These are phyloP conservation scores for Wickerhamiella infanticola DNA, from an alignment of 1,139 yeast genomes.

Conservation along the genomic window DNA sequence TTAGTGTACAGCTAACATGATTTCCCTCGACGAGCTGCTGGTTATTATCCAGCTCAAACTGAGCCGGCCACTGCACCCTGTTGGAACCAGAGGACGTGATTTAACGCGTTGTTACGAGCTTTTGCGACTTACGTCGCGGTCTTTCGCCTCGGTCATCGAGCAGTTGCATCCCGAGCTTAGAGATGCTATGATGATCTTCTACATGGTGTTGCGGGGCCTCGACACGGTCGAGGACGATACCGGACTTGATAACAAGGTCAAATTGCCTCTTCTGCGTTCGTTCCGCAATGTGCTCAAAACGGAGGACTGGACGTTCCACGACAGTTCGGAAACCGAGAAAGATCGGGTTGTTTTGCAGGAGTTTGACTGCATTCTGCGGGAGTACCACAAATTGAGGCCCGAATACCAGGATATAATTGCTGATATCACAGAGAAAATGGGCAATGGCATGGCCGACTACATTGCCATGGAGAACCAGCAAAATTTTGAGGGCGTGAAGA, in stretches of 20 bases:
- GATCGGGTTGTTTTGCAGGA: constrained; percentile 69
- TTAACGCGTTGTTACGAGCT: constrained; percentile 55
- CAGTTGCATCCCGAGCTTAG: constrained; percentile 86
- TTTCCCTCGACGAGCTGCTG: constrained; percentile 1
- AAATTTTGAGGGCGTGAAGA: constrained; percentile 62
- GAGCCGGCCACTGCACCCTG: neutral
- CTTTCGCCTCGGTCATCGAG: constrained; percentile 82
- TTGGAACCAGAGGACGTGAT: constrained; percentile 15
- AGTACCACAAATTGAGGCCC: constrained; percentile 58
- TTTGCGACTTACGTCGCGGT: constrained; percentile 60
- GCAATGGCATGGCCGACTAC: constrained; percentile 96
- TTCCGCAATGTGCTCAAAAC: constrained; percentile 45
- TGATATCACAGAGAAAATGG: constrained; percentile 74
- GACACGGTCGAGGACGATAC: constrained; percentile 97
- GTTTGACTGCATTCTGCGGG: constrained; percentile 52
- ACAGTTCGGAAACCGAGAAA: constrained; percentile 54
- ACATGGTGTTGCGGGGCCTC: constrained; percentile 71
- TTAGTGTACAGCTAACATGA: neutral
- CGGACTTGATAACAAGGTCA: constrained; percentile 55
- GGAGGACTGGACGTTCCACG: constrained; percentile 69
- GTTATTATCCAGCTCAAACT: neutral
- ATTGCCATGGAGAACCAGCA: constrained; percentile 57
- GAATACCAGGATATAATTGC: constrained; percentile 65
- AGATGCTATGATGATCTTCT: constrained; percentile 61
- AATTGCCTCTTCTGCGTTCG: constrained; percentile 56